Evolutionary conservation across 1,139 yeast species (phyloP).

Genomic region (Geotrichum reessii): DNA sequence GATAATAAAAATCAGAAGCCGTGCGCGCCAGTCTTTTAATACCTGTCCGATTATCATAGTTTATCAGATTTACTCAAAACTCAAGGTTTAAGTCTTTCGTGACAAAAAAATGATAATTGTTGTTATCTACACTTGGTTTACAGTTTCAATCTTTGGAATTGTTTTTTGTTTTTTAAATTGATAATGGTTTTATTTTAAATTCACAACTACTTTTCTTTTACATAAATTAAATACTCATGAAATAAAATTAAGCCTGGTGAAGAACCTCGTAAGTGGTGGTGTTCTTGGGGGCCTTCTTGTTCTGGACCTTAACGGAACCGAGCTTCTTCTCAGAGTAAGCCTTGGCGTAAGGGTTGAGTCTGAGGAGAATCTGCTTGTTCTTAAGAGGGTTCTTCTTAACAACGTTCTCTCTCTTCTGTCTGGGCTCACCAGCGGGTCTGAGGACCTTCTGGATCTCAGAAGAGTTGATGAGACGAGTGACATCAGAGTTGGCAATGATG

Average conservation of each 20-base stretch:
- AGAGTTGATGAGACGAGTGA: slow-evolving; percentile 96
- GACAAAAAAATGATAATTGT: too few species aligned
- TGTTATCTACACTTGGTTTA: too few species aligned
- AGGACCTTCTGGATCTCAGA: slow-evolving; percentile 97
- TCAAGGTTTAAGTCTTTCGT: too few species aligned
- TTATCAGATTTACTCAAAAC: too few species aligned
- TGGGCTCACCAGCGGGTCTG: slow-evolving; percentile 93
- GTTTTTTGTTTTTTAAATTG: not conserved
- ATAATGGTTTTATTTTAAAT: not conserved
- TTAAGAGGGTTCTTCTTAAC: slow-evolving; percentile 99
- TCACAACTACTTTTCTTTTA: not conserved
- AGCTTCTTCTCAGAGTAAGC: slow-evolving; percentile 88
- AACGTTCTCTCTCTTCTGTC: slow-evolving; percentile 91
- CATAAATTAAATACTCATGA: not conserved
- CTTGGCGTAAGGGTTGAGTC: slow-evolving; percentile 99
- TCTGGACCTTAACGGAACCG: slow-evolving; percentile 76
- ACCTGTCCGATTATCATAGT: too few species aligned
- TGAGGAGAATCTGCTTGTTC: slow-evolving; percentile 97
- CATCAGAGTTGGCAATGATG: slow-evolving; percentile 94
- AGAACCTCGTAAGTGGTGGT: slow-evolving; percentile 18
- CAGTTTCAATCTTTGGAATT: too few species aligned
- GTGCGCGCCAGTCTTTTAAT: too few species aligned
- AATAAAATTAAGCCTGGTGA: slow-evolving; percentile 17
- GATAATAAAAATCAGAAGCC: too few species aligned
- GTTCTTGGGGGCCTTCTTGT: slow-evolving; percentile 28